Conservation (phyloP, 257 asterid genomes). For the Thymus mandschuricus region DNA sequence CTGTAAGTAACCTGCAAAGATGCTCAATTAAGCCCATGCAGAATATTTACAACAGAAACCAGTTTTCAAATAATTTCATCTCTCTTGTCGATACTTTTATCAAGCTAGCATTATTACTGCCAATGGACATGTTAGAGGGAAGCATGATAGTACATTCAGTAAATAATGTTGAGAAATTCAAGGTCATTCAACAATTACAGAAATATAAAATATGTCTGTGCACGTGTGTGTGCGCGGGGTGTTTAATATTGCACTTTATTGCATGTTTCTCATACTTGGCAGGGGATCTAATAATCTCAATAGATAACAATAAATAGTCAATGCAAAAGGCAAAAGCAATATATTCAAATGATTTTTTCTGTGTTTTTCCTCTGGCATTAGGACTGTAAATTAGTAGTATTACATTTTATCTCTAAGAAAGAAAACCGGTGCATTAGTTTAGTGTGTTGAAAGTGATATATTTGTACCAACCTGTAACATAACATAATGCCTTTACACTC, state of each 20-base stretch:
- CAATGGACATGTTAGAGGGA: not conserved
- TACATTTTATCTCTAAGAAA: not conserved
- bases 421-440: not conserved
- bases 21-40: conserved; percentile 40
- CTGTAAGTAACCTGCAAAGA: conserved; percentile 91
- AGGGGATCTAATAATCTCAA: too few relatives aligned
- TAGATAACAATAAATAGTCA: too few relatives aligned
- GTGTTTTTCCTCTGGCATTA: too few relatives aligned
- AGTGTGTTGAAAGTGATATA: not conserved
- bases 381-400: too few relatives aligned
- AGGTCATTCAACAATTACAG: too few relatives aligned
- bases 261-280: too few relatives aligned
- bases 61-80: conserved; percentile 7
- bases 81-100: conserved; percentile 22
- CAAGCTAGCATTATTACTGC: not conserved
- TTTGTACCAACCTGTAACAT: not conserved
- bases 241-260: too few relatives aligned
- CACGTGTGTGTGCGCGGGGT: too few relatives aligned
- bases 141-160: not conserved
- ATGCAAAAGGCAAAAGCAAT: too few relatives aligned
- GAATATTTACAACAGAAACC: conserved; percentile 5
- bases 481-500: not conserved
- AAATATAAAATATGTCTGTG: too few relatives aligned
- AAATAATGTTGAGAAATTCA: too few relatives aligned
- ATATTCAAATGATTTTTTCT: too few relatives aligned